Percentiles rank a stretch among this genome's conserved stretches.
phyloP scores from a whole-genome alignment of 164 flowering plant genomes.

The Hamamelis virginiana region DNA sequence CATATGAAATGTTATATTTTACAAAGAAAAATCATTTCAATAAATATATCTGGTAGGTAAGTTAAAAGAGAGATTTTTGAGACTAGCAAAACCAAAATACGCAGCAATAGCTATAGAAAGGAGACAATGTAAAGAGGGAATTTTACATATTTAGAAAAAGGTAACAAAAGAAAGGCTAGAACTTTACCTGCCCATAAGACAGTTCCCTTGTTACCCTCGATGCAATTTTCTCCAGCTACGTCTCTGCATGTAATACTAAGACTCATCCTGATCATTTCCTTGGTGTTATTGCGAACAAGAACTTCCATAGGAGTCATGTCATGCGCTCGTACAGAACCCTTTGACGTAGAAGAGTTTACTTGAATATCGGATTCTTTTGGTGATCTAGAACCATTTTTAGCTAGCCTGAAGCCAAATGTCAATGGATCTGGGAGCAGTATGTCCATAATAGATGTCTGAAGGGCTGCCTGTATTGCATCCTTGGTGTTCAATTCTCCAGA shows the following conservation, averaged over 20 bases:
- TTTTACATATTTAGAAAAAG: neutral
- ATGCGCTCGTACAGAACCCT: constrained; percentile 65
- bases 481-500: constrained; percentile 89
- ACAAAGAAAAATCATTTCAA: too few species aligned
- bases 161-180: constrained; percentile 1
- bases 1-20: too few species aligned
- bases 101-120: neutral
- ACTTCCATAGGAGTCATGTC: constrained; percentile 93
- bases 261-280: constrained; percentile 68
- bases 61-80: neutral
- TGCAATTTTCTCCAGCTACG: constrained; percentile 92
- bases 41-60: too few species aligned
- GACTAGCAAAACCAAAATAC: neutral
- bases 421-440: constrained; percentile 91
- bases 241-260: constrained; percentile 89
- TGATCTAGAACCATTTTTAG: constrained; percentile 26
- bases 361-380: constrained; percentile 21
- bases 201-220: constrained; percentile 75
- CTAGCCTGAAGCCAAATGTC: constrained; percentile 88
- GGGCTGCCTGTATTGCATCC: constrained; percentile 87
- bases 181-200: constrained; percentile 89
- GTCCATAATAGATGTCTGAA: constrained; percentile 94
- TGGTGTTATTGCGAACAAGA: constrained; percentile 92
- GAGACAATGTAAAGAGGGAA: neutral
- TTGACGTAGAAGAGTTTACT: constrained; percentile 20